Evolutionary conservation across 2,329 filamentous ascomycete species (phyloP).

Genomic region (Didymella arachidicola): DNA sequence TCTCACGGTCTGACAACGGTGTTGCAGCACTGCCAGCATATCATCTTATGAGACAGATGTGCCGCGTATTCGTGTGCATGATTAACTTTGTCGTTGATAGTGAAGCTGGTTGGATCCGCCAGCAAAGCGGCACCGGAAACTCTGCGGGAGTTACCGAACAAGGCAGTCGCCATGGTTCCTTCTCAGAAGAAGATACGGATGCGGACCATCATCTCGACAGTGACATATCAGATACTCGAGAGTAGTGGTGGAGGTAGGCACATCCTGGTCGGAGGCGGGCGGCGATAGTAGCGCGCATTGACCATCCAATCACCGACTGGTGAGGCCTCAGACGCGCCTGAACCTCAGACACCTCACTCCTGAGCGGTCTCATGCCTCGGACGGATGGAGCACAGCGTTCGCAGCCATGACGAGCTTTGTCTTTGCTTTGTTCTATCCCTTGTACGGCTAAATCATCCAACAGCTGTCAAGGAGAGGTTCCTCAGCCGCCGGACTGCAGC

Average conservation of each 20-base stretch:
- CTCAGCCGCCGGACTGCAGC: conserved; percentile 11
- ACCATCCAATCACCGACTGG: conserved; percentile 10
- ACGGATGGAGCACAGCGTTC: conserved; percentile 9
- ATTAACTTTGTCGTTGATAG: neutral
- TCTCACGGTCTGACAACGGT: neutral
- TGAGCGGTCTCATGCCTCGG: conserved; percentile 16
- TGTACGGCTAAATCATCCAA: conserved; percentile 14
- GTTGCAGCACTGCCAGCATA: neutral
- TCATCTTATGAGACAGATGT: neutral
- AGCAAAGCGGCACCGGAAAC: conserved; percentile 1
- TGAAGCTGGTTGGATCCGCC: neutral
- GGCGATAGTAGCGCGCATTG: conserved; percentile 6
- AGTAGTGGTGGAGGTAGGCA: conserved; percentile 5
- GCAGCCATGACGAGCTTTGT: conserved; percentile 5
- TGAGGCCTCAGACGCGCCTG: conserved; percentile 11
- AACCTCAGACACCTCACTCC: conserved; percentile 17
- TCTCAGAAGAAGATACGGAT: conserved; percentile 1
- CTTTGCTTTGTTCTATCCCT: conserved; percentile 7
- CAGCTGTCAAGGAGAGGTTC: neutral
- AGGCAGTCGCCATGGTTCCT: neutral
- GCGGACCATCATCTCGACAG: conserved; percentile 4
- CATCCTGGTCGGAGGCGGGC: conserved; percentile 12
- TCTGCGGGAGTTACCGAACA: conserved; percentile 3
- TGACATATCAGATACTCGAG: conserved; percentile 15
- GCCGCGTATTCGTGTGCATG: neutral